Evolutionary conservation across 2,329 filamentous ascomycete genomes (phyloP).

Genomic region (Pseudocercospora fuligena): DNA sequence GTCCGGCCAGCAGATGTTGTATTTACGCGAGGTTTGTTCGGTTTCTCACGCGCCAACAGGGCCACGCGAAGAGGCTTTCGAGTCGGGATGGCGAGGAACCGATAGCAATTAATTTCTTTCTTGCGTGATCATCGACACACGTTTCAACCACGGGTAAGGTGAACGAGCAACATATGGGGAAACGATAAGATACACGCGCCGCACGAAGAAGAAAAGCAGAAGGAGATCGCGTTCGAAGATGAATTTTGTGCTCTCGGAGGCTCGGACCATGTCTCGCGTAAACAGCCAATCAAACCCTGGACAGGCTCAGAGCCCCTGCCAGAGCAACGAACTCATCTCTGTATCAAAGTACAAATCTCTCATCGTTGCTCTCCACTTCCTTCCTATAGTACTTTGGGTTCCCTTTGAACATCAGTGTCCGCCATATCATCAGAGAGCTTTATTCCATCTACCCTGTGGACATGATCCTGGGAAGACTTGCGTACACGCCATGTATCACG

Average conservation of each 20-base stretch:
- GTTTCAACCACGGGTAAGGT: slow-evolving; percentile 34
- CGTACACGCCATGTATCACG: not conserved
- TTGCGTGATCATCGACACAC: slow-evolving; percentile 41
- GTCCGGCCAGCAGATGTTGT: not conserved
- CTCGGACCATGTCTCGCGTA: not conserved
- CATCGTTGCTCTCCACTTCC: too few relatives aligned
- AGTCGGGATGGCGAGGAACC: slow-evolving; percentile 39
- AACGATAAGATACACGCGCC: slow-evolving; percentile 40
- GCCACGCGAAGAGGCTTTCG: slow-evolving; percentile 37
- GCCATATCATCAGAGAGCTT: too few relatives aligned
- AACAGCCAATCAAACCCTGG: not conserved
- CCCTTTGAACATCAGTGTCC: too few relatives aligned
- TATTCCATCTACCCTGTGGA: too few relatives aligned
- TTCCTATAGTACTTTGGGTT: too few relatives aligned
- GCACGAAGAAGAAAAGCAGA: slow-evolving; percentile 39
- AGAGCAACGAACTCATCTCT: too few relatives aligned
- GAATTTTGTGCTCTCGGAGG: slow-evolving; percentile 7
- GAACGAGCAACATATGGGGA: slow-evolving; percentile 36
- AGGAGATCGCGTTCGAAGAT: not conserved
- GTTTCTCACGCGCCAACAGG: slow-evolving; percentile 43
- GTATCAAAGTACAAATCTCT: too few relatives aligned
- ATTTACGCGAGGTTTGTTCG: slow-evolving; percentile 33
- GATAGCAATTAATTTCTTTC: slow-evolving; percentile 43
- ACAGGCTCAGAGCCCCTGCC: too few relatives aligned
- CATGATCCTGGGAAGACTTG: not conserved